phyloP scores from a whole-genome alignment of 805 yeast genomes.

The Soucietia sequanensis region DNA sequence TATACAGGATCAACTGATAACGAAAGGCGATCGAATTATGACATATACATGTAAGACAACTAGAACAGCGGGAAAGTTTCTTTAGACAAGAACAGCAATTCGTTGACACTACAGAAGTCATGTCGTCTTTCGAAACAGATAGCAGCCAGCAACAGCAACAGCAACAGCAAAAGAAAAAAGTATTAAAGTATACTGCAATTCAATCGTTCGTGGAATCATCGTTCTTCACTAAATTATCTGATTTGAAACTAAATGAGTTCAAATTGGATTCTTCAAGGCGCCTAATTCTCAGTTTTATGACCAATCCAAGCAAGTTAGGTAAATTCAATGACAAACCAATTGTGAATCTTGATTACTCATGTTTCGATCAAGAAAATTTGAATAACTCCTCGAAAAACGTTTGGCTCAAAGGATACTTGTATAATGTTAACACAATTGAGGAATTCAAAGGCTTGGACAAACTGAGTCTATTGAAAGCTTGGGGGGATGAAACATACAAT shows the following conservation, averaged over 20 bases:
- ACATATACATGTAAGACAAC: no score
- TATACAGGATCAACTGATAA: no score
- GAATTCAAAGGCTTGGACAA: constrained; percentile 76
- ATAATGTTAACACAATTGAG: constrained; percentile 80
- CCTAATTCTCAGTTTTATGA: constrained; percentile 44
- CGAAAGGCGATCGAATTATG: no score
- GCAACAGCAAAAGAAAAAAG: constrained; percentile 2
- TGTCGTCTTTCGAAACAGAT: no score
- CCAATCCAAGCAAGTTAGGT: constrained; percentile 31
- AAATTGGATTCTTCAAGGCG: constrained; percentile 56
- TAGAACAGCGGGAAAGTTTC: no score
- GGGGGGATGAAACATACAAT: constrained; percentile 28
- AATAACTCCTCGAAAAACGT: constrained; percentile 13
- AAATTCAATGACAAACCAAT: constrained; percentile 36
- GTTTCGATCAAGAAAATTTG: constrained; percentile 20
- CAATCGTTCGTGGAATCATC: constrained; percentile 83
- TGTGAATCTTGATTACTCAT: constrained; percentile 31
- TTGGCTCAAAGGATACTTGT: constrained; percentile 31
- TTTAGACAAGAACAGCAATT: no score
- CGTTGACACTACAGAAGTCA: no score
- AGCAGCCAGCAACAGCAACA: no score
- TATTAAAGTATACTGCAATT: constrained; percentile 45
- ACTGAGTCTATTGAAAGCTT: constrained; percentile 45
- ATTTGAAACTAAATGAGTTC: constrained; percentile 68
- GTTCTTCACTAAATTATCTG: constrained; percentile 75